phyloP scores from a whole-genome alignment of 495 filamentous ascomycete species.

The Hapsidospora chrysogenum region DNA sequence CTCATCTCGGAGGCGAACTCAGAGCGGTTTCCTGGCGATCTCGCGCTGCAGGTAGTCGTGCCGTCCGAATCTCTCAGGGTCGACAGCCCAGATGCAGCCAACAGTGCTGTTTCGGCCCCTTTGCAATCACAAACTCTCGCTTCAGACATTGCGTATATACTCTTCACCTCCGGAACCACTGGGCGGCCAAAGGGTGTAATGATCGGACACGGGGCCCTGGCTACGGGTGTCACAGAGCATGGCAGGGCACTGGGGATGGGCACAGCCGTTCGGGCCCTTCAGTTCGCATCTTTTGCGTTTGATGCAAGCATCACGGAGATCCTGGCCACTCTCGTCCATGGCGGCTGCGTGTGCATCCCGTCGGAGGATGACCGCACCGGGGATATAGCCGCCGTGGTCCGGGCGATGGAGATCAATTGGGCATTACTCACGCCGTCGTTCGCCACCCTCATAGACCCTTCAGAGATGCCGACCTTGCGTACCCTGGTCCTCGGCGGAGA shows the following conservation, averaged over 20 bases:
- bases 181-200: constrained; percentile 15
- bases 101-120: too few relatives aligned
- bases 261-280: constrained; percentile 32
- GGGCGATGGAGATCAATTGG: constrained; percentile 7
- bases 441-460: constrained; percentile 23
- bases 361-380: constrained; percentile 14
- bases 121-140: too few relatives aligned
- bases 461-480: constrained; percentile 20
- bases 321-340: constrained; percentile 42
- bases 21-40: constrained; percentile 10
- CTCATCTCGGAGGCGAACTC: constrained; percentile 18
- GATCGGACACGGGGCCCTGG: constrained; percentile 14
- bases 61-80: too few relatives aligned
- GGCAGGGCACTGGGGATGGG: constrained; percentile 16
- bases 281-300: constrained; percentile 52
- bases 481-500: constrained; percentile 22
- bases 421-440: constrained; percentile 25
- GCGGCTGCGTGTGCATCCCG: constrained; percentile 34
- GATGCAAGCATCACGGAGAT: constrained; percentile 52
- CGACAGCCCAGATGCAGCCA: too few relatives aligned
- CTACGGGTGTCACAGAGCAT: constrained; percentile 16
- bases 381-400: neutral
- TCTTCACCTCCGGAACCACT: constrained; percentile 25
- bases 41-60: too few relatives aligned
- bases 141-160: constrained; percentile 25